Percentiles rank a stretch among this genome's conserved stretches.
These are phyloP conservation scores for Mucor mucedo DNA, from an alignment of 371 early-diverging fungal genomes.

Conservation along the genomic window DNA sequence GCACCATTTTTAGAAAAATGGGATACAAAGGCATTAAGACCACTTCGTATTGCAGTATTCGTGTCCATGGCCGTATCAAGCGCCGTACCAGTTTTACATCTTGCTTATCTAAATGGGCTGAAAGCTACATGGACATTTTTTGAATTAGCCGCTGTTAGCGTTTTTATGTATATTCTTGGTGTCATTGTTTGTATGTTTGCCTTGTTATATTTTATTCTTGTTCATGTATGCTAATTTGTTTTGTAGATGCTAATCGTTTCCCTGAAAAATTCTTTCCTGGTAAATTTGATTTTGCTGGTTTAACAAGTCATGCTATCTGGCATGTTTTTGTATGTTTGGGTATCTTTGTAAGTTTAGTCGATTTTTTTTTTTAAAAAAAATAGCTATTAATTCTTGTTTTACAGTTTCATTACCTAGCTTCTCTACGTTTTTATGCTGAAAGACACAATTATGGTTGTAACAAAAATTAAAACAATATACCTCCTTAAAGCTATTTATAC, in stretches of 20 bases:
- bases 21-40: constrained; percentile 41
- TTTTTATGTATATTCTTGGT: constrained; percentile 55
- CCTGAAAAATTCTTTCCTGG: constrained; percentile 77
- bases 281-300: constrained; percentile 63
- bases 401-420: constrained; percentile 60
- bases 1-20: constrained; percentile 58
- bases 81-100: constrained; percentile 53
- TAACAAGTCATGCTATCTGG: constrained; percentile 76
- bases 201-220: not conserved
- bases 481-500: constrained; percentile 6
- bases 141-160: constrained; percentile 48
- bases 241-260: constrained; percentile 58
- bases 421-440: constrained; percentile 51
- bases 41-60: constrained; percentile 58
- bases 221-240: not conserved
- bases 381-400: not conserved
- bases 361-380: no score
- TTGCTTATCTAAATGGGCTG: constrained; percentile 46
- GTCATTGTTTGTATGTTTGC: constrained; percentile 42
- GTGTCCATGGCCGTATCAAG: constrained; percentile 62
- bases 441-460: constrained; percentile 54
- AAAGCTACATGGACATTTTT: constrained; percentile 50
- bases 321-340: constrained; percentile 69
- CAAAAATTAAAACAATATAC: constrained; percentile 6
- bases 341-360: constrained; percentile 51